Evolutionary conservation across 768 basidiomycete species (phyloP).

Genomic region (Agrocybe pediades): DNA sequence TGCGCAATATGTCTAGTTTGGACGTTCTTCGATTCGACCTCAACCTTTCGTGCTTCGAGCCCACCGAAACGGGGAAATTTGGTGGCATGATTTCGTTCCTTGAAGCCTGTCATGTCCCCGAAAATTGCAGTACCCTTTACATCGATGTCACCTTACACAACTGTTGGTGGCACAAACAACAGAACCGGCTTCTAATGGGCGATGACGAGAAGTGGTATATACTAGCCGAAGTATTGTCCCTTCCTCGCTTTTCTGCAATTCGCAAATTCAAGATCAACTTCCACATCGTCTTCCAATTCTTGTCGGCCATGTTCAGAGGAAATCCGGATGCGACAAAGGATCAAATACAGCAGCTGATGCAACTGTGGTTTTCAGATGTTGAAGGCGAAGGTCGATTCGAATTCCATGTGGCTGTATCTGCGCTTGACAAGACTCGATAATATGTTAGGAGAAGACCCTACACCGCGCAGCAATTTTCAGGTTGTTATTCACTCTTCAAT

Average conservation of each 20-base stretch:
- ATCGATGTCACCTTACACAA: background rate
- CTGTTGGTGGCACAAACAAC: background rate
- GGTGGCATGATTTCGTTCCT: background rate
- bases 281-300: background rate
- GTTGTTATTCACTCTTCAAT: no score
- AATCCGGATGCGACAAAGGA: background rate
- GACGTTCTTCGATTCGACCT: background rate
- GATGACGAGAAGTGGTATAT: background rate
- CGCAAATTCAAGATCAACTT: background rate
- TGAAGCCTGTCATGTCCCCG: background rate
- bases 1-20: background rate
- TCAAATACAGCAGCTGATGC: background rate
- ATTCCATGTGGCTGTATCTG: background rate
- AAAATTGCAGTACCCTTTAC: background rate
- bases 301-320: background rate
- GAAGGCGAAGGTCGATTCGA: background rate
- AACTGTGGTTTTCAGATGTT: background rate
- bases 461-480: no score
- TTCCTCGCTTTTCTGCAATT: background rate
- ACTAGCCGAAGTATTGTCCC: background rate
- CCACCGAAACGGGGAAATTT: background rate
- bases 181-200: background rate
- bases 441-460: no score
- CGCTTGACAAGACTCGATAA: background rate
- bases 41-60: background rate